Evolutionary conservation across 2,329 filamentous ascomycete genomes (phyloP), one percentile per base, ranked within the genome.

Genomic region (Fusarium sp.): DNA sequence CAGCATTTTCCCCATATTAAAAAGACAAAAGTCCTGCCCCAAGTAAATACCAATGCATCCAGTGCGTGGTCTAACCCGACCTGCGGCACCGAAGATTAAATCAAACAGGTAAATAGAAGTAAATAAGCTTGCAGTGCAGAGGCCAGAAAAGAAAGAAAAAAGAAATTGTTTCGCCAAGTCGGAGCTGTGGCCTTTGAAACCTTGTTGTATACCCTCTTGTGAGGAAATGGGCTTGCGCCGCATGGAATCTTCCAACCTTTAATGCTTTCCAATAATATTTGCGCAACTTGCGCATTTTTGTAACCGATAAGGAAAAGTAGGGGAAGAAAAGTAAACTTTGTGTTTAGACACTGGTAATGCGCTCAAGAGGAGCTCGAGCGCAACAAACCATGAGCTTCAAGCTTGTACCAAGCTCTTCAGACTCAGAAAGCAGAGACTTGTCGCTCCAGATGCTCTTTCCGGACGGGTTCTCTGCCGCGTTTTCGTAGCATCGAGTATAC

Each of bases 401-500:
- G 66, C 92, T 96, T 1, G 94, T 96, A 15, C 92, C 90, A 76
- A 92, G 90, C 77, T 91, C 90, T 79, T 96, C 92, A 74, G 94
- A 97, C 80, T 99, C 96, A 17, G 87, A 83, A 46, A 98, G 82
- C 27, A 98, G 80, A 11, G 85, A 85, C 56, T 85, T 87, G 75
- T 97, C 92, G 46, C 84, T 86, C 91, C 94, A 98, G 70, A 98
- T 92, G 76, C 91, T 87, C 62, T 75, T 77, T 76, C 49, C 83
- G 71, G 32, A 81, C 77, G 61, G 60, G 35, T 67, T 61, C n/a
- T 87, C 78, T 10, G 89, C 83, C 6, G 86, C 84, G 57, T 86
- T 88, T 79, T 97, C 95, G 77, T 97, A 98, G 82, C 95, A 97
- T 52, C 92, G 88, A 11, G 89, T 92, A 79, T 97, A 98, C 96